Percentiles rank a stretch among this genome's conserved stretches.
Conservation (phyloP, 495 filamentous ascomycete genomes). For the Arthonia radiata region DNA sequence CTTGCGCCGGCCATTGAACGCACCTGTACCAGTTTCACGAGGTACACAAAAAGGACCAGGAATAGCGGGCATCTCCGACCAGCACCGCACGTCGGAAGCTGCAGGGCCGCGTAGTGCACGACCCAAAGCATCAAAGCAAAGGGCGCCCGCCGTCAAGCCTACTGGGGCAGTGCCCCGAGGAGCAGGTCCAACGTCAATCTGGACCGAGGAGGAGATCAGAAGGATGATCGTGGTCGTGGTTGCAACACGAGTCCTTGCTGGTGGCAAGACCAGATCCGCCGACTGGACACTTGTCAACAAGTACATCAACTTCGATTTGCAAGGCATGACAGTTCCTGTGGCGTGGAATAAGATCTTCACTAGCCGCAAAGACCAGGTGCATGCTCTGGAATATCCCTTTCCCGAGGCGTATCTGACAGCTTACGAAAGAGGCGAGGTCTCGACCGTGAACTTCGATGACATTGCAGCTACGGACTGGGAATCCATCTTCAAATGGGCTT, state of each 20-base stretch:
- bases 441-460: slow-evolving; percentile 44
- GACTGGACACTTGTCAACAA: slow-evolving; percentile 51
- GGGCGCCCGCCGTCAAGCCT: too few species aligned
- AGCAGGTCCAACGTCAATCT: too few species aligned
- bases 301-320: slow-evolving; percentile 10
- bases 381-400: slow-evolving; percentile 51
- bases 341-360: slow-evolving; percentile 32
- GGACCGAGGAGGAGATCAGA: too few species aligned
- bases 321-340: slow-evolving; percentile 10
- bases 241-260: slow-evolving; percentile 45
- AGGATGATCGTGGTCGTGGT: slow-evolving; percentile 34
- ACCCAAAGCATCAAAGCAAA: too few species aligned
- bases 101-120: too few species aligned
- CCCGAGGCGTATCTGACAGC: slow-evolving; percentile 50
- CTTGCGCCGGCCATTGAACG: too few species aligned
- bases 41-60: too few species aligned
- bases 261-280: slow-evolving; percentile 39
- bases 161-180: too few species aligned
- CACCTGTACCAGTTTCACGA: too few species aligned
- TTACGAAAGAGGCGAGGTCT: slow-evolving; percentile 42
- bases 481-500: slow-evolving; percentile 47
- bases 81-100: too few species aligned
- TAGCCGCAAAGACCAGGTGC: slow-evolving; percentile 33
- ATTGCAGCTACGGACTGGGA: slow-evolving; percentile 56
- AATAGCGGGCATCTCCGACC: too few species aligned